Conservation (phyloP, 1,284 basidiomycete species). For the Cryptococcus maquisensis region DNA sequence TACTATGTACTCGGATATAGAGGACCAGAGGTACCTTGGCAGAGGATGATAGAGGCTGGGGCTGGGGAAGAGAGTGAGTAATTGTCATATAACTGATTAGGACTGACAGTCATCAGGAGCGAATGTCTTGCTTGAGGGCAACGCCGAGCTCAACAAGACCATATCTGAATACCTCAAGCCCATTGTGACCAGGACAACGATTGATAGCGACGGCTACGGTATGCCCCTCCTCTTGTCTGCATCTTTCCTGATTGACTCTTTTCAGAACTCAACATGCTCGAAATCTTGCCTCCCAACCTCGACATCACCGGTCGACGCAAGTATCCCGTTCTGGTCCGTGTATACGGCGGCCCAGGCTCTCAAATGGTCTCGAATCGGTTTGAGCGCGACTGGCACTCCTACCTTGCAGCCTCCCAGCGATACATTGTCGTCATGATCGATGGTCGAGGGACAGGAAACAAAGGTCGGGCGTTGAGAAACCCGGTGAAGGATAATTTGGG, state of each 20-base stretch:
- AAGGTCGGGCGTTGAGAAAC: constrained; percentile 76
- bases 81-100: too few species aligned
- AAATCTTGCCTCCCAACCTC: constrained; percentile 85
- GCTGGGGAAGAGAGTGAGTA: constrained; percentile 7
- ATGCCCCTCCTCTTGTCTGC: constrained; percentile 17
- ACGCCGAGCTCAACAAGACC: constrained; percentile 67
- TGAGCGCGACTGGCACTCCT: constrained; percentile 77
- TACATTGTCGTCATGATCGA: constrained; percentile 86
- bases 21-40: constrained; percentile 83
- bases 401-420: constrained; percentile 72
- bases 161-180: constrained; percentile 68
- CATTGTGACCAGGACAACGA: constrained; percentile 63
- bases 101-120: constrained; percentile 5
- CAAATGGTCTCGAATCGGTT: constrained; percentile 70
- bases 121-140: constrained; percentile 60
- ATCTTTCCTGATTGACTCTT: not conserved
- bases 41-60: constrained; percentile 63
- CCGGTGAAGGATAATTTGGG: constrained; percentile 80
- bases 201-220: constrained; percentile 77
- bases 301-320: constrained; percentile 86
- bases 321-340: constrained; percentile 85
- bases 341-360: constrained; percentile 88
- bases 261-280: constrained; percentile 76
- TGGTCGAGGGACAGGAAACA: constrained; percentile 89
- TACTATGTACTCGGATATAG: constrained; percentile 77